Percentiles rank a stretch among this genome's conserved stretches.
These are phyloP conservation scores for Solanum rostratum DNA, from an alignment of 257 asterid genomes.

Conservation along the genomic window DNA sequence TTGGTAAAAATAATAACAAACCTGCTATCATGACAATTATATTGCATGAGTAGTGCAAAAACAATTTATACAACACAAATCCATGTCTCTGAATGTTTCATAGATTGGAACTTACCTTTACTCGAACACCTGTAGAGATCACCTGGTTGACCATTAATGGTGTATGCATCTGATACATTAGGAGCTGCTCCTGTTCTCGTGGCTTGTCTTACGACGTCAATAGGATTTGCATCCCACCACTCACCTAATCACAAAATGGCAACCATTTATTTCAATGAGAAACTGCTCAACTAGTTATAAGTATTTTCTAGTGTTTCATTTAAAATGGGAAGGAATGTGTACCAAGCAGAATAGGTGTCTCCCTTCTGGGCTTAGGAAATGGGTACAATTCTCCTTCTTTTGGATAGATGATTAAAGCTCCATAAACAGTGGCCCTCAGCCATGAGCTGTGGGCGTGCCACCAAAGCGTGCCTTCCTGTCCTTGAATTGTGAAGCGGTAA, in stretches of 20 bases:
- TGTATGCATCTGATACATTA: slow-evolving; percentile 68
- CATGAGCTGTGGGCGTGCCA: slow-evolving; percentile 98
- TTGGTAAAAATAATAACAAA: too few relatives aligned
- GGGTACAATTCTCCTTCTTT: slow-evolving; percentile 59
- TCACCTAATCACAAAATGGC: slow-evolving; percentile 44
- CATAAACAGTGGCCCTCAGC: slow-evolving; percentile 90
- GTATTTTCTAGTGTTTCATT: background rate
- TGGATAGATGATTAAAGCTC: slow-evolving; percentile 63
- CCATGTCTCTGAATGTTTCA: background rate
- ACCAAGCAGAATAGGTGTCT: slow-evolving; percentile 72
- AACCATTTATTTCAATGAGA: background rate
- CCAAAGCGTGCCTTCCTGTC: slow-evolving; percentile 90
- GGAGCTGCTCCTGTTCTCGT: slow-evolving; percentile 74
- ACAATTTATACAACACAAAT: background rate
- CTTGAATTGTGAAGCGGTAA: slow-evolving; percentile 63
- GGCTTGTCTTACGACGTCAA: slow-evolving; percentile 63
- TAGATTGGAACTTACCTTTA: slow-evolving; percentile 29
- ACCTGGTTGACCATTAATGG: slow-evolving; percentile 94
- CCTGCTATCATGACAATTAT: background rate
- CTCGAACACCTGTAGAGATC: slow-evolving; percentile 74
- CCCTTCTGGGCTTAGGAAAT: slow-evolving; percentile 58
- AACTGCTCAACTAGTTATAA: background rate
- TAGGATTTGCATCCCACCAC: slow-evolving; percentile 94
- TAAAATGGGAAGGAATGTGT: background rate
- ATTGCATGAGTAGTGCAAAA: background rate